Evolutionary conservation across 495 filamentous ascomycete genomes (phyloP).

Genomic region (Baudoinia panamericana): DNA sequence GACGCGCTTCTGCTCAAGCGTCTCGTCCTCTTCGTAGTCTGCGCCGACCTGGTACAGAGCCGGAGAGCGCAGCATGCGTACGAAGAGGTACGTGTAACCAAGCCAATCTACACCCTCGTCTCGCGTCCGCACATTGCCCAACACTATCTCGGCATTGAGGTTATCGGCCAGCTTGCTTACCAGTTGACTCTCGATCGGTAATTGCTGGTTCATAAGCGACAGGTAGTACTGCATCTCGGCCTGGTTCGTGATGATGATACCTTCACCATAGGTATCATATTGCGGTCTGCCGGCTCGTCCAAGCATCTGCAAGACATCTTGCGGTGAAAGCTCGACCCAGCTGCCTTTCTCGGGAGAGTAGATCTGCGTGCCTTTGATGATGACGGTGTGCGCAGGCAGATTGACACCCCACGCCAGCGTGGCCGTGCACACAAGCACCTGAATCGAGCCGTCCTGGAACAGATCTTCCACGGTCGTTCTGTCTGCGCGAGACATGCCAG

Average conservation of each 20-base stretch:
- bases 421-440: slow-evolving; percentile 93
- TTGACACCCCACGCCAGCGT: slow-evolving; percentile 96
- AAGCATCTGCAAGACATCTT: slow-evolving; percentile 97
- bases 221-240: slow-evolving; percentile 92
- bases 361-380: slow-evolving; percentile 94
- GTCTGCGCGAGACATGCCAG: slow-evolving; percentile 87
- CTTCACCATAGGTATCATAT: slow-evolving; percentile 94
- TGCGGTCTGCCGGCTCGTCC: slow-evolving; percentile 93
- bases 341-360: slow-evolving; percentile 98
- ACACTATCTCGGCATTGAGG: slow-evolving; percentile 90
- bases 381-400: slow-evolving; percentile 83
- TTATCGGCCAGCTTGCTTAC: slow-evolving; percentile 90
- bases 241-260: slow-evolving; percentile 96
- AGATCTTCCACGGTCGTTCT: slow-evolving; percentile 89
- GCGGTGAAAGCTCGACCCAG: slow-evolving; percentile 95
- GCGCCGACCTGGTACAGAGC: slow-evolving; percentile 91
- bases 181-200: slow-evolving; percentile 95
- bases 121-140: slow-evolving; percentile 83
- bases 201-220: slow-evolving; percentile 87
- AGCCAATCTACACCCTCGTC: slow-evolving; percentile 98
- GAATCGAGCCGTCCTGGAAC: slow-evolving; percentile 78
- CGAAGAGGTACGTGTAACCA: slow-evolving; percentile 95
- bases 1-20: slow-evolving; percentile 88
- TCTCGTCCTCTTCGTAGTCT: slow-evolving; percentile 85
- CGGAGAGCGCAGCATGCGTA: slow-evolving; percentile 93